Percentiles rank a stretch among this genome's conserved stretches.
Conservation (phyloP, 768 basidiomycete species). For the Leccinum disarticulatum region DNA sequence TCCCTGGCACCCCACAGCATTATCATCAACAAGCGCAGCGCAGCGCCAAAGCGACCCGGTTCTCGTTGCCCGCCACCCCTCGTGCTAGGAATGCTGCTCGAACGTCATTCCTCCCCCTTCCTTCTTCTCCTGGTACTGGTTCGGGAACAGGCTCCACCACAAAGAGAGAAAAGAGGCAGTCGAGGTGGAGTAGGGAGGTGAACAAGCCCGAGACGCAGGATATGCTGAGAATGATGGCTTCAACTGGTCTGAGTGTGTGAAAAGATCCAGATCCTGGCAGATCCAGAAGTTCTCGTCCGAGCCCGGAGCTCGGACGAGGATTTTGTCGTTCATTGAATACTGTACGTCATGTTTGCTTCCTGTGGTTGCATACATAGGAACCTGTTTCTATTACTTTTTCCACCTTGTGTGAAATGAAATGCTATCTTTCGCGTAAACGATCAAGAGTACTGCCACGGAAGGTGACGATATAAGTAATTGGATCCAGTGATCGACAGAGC, state of each 20-base stretch:
- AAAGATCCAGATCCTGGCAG: neutral
- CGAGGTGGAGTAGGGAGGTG: slow-evolving; percentile 20
- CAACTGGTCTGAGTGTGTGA: neutral
- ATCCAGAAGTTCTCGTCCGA: neutral
- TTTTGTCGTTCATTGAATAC: neutral
- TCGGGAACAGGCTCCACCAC: neutral
- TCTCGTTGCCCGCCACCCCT: slow-evolving; percentile 18
- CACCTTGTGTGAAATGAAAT: neutral
- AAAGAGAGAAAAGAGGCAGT: slow-evolving; percentile 17
- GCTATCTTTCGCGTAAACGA: neutral
- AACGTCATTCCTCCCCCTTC: neutral
- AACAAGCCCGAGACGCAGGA: slow-evolving; percentile 24
- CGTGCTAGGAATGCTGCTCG: neutral
- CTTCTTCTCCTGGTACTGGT: neutral
- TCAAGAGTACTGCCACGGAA: neutral
- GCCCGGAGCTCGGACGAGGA: neutral
- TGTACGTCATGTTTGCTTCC: neutral
- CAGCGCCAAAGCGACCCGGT: slow-evolving; percentile 8
- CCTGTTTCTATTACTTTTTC: neutral
- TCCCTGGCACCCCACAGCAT: neutral
- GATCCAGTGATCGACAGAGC: neutral
- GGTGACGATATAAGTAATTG: neutral
- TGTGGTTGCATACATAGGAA: neutral
- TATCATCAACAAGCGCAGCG: slow-evolving; percentile 6
- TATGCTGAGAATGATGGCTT: slow-evolving; percentile 15